These are phyloP conservation scores for Claviceps purpurea DNA, from an alignment of 2,329 filamentous ascomycete genomes.

Conservation along the genomic window DNA sequence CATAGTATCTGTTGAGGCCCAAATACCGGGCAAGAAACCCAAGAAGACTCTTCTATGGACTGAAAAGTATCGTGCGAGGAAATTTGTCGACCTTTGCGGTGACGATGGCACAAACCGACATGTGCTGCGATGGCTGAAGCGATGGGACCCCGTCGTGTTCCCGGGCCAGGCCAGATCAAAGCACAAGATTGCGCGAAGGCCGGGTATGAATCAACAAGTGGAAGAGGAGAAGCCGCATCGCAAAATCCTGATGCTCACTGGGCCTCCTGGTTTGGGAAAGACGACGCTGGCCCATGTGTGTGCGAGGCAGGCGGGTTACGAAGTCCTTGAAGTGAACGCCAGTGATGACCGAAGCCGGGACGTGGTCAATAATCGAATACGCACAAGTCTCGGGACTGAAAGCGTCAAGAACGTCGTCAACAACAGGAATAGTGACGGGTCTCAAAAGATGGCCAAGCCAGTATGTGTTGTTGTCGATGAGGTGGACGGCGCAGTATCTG, in stretches of 20 bases:
- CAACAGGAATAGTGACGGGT: slow-evolving; percentile 36
- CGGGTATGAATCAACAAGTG: slow-evolving; percentile 27
- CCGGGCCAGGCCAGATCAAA: slow-evolving; percentile 56
- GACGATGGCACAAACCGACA: slow-evolving; percentile 87
- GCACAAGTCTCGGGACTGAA: slow-evolving; percentile 85
- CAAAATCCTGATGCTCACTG: slow-evolving; percentile 82
- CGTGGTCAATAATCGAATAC: slow-evolving; percentile 82
- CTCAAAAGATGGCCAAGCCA: slow-evolving; percentile 64
- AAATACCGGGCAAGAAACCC: slow-evolving; percentile 21
- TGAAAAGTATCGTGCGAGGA: slow-evolving; percentile 88
- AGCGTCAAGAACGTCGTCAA: slow-evolving; percentile 70
- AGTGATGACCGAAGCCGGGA: slow-evolving; percentile 85
- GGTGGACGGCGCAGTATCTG: slow-evolving; percentile 84
- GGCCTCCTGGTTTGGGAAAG: slow-evolving; percentile 87
- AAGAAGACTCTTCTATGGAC: slow-evolving; percentile 67
- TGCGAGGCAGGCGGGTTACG: slow-evolving; percentile 87
- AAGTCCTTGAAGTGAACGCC: slow-evolving; percentile 93
- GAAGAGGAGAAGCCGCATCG: slow-evolving; percentile 65
- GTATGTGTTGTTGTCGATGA: slow-evolving; percentile 93
- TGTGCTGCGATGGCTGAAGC: slow-evolving; percentile 86
- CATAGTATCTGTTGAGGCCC: slow-evolving; percentile 30
- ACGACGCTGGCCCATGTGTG: slow-evolving; percentile 95
- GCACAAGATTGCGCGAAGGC: slow-evolving; percentile 27
- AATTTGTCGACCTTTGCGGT: slow-evolving; percentile 85
- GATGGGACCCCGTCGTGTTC: slow-evolving; percentile 88